phyloP scores from a whole-genome alignment of 305 asterid genomes.

The Plantago coronopus region DNA sequence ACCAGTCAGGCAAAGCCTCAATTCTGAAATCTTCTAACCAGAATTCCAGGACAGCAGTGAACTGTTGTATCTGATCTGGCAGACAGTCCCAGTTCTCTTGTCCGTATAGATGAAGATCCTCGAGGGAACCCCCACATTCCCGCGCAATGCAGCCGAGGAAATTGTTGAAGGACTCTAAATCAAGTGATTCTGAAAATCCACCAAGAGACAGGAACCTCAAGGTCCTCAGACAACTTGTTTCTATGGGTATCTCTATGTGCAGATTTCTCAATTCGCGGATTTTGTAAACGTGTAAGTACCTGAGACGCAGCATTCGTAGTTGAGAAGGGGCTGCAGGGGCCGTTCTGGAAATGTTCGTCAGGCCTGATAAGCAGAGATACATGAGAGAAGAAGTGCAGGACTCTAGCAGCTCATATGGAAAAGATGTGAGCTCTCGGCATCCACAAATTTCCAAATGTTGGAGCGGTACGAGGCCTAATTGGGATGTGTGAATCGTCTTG shows the following conservation, averaged over 20 bases:
- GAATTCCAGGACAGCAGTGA: constrained; percentile 8
- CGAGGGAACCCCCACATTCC: not conserved
- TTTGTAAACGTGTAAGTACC: not conserved
- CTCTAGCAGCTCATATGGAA: constrained; percentile 13
- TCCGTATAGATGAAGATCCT: not conserved
- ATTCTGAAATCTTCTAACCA: constrained; percentile 12
- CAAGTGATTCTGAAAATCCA: constrained; percentile 9
- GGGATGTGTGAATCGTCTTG: constrained; percentile 1
- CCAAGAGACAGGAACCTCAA: constrained; percentile 15
- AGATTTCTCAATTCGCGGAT: constrained; percentile 1
- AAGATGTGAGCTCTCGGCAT: constrained; percentile 16
- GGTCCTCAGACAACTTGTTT: not conserved
- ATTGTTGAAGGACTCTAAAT: constrained; percentile 3
- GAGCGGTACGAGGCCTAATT: constrained; percentile 12
- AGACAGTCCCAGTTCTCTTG: constrained; percentile 16
- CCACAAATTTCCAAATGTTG: not conserved
- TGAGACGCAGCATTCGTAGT: constrained; percentile 8
- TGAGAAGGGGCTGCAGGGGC: not conserved
- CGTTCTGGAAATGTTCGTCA: not conserved
- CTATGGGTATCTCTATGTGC: not conserved
- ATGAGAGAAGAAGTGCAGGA: not conserved
- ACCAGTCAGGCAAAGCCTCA: constrained; percentile 26
- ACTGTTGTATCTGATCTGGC: constrained; percentile 26
- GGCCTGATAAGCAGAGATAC: not conserved
- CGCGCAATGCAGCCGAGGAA: constrained; percentile 6